A percentile compares a stretch with the other conserved stretches of the same genome.
phyloP scores from a whole-genome alignment of 345 rosid species.

The Barbarea vulgaris region DNA sequence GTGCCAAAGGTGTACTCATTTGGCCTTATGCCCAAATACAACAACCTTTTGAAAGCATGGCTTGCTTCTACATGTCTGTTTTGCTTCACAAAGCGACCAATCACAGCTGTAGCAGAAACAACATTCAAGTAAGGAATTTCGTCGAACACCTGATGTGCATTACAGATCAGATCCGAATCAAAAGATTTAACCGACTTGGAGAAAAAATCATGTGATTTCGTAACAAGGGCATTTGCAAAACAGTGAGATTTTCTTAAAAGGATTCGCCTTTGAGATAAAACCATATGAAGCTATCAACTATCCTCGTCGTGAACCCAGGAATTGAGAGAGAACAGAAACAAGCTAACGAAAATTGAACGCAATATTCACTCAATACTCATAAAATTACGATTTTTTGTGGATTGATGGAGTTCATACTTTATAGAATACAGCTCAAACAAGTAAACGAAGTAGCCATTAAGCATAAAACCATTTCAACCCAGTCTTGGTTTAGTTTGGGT shows the following conservation, averaged over 20 bases:
- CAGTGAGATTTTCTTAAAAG: neutral
- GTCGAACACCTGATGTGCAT: constrained; percentile 52
- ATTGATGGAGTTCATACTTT: neutral
- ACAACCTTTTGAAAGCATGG: constrained; percentile 53
- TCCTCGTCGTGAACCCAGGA: neutral
- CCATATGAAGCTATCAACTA: constrained; percentile 19
- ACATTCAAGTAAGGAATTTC: constrained; percentile 55
- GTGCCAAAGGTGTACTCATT: constrained; percentile 78
- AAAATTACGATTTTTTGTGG: neutral
- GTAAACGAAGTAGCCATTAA: neutral
- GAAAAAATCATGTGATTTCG: constrained; percentile 16
- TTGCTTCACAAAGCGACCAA: constrained; percentile 53
- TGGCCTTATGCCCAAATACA: constrained; percentile 55
- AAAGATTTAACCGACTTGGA: neutral
- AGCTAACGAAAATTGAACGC: neutral
- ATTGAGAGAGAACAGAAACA: neutral
- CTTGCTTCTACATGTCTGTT: constrained; percentile 51
- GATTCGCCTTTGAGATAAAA: constrained; percentile 22
- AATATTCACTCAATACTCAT: neutral
- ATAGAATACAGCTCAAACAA: neutral
- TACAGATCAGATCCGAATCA: neutral
- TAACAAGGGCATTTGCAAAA: constrained; percentile 14
- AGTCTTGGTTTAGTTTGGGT: neutral
- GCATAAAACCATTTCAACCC: neutral
- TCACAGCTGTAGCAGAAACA: constrained; percentile 56